phyloP scores from a whole-genome alignment of 1,139 yeast species.

The Sugiyamaella novakii region DNA sequence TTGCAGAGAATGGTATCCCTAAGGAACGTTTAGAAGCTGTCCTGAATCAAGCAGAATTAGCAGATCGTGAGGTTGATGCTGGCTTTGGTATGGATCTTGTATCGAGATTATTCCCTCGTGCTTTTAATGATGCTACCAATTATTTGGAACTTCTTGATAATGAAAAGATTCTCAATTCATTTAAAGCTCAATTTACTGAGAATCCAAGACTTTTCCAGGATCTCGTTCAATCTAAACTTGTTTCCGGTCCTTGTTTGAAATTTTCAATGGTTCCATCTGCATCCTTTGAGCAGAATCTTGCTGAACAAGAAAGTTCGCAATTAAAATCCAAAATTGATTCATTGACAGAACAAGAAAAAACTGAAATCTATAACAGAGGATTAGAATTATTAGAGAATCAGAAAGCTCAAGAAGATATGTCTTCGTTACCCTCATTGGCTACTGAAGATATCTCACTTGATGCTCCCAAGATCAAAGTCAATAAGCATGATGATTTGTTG shows the following conservation, averaged over 20 bases:
- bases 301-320: slow-evolving; percentile 58
- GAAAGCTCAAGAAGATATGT: slow-evolving; percentile 67
- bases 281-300: slow-evolving; percentile 52
- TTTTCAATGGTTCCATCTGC: slow-evolving; percentile 77
- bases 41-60: slow-evolving; percentile 81
- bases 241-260: slow-evolving; percentile 59
- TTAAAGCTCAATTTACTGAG: slow-evolving; percentile 58
- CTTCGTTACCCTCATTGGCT: slow-evolving; percentile 76
- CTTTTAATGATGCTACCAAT: slow-evolving; percentile 78
- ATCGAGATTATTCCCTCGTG: slow-evolving; percentile 73
- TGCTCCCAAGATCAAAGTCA: slow-evolving; percentile 49
- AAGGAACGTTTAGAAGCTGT: slow-evolving; percentile 75
- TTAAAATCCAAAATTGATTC: slow-evolving; percentile 49
- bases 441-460: slow-evolving; percentile 68
- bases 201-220: slow-evolving; percentile 60
- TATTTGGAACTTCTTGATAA: slow-evolving; percentile 69
- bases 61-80: slow-evolving; percentile 83
- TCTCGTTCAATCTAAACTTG: slow-evolving; percentile 56
- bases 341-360: slow-evolving; percentile 59
- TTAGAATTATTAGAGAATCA: slow-evolving; percentile 62
- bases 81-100: slow-evolving; percentile 85
- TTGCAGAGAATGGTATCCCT: slow-evolving; percentile 50
- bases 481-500: slow-evolving; percentile 21
- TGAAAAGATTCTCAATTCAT: slow-evolving; percentile 58
- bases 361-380: slow-evolving; percentile 63